Conservation (phyloP, 352 stramenopile genomes). For the Saprolegnia parasitica region DNA sequence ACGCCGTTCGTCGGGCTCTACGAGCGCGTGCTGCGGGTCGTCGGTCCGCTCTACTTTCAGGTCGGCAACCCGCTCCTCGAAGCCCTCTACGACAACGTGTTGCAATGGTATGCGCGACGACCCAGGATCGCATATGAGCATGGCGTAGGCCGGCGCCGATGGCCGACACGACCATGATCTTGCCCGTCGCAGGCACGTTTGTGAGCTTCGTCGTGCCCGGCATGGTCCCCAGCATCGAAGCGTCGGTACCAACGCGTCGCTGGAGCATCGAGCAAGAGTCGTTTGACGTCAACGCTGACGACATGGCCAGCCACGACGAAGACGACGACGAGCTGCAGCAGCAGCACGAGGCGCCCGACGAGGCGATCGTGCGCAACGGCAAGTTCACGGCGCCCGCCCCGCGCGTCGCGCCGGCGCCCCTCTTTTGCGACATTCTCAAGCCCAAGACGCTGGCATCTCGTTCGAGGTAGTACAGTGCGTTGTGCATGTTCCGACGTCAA, state of each 20-base stretch:
- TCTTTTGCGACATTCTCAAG: constrained; percentile 69
- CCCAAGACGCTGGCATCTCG: constrained; percentile 35
- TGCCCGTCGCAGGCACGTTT: constrained; percentile 70
- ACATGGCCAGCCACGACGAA: constrained; percentile 28
- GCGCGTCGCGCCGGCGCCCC: constrained; percentile 44
- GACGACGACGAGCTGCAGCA: too few relatives aligned
- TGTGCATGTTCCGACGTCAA: background rate
- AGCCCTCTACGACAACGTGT: constrained; percentile 68
- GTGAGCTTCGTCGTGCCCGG: constrained; percentile 71
- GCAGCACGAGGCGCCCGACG: constrained; percentile 32
- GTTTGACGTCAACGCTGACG: constrained; percentile 37
- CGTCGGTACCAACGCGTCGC: background rate
- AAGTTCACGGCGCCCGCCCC: constrained; percentile 45
- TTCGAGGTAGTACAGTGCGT: background rate
- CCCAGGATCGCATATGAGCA: background rate
- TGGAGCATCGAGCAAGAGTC: constrained; percentile 27
- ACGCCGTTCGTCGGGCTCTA: constrained; percentile 76
- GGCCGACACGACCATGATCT: constrained; percentile 41
- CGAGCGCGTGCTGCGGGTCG: constrained; percentile 58
- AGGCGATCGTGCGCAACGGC: constrained; percentile 37
- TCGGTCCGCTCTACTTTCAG: constrained; percentile 78
- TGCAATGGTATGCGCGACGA: constrained; percentile 44
- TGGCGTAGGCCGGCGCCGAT: constrained; percentile 47
- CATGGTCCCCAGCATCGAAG: constrained; percentile 49
- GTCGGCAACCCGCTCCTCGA: constrained; percentile 56